phyloP scores from a whole-genome alignment of 805 yeast species.

The Hanseniaspora thailandica region DNA sequence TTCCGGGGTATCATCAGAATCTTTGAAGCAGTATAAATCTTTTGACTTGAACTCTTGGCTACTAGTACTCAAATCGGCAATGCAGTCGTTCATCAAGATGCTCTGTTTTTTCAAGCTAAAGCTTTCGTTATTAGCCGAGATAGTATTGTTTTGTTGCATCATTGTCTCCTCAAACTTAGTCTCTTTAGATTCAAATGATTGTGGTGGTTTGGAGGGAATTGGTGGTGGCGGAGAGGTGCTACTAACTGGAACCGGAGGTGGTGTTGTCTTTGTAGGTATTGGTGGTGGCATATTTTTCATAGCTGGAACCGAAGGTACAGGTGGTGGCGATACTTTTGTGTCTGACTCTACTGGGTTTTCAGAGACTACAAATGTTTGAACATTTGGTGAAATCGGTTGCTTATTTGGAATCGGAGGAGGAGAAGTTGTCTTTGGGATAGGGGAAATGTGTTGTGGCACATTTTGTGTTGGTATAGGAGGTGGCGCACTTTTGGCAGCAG shows the following conservation, averaged over 20 bases:
- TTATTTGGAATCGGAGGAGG: slow-evolving; percentile 14
- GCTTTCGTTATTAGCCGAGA: too few species aligned
- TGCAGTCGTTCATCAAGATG: background rate
- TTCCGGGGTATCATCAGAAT: background rate
- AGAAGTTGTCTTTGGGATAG: background rate
- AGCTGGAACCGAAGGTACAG: background rate
- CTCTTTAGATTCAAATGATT: background rate
- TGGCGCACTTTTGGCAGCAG: slow-evolving; percentile 14
- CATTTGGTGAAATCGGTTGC: slow-evolving; percentile 7
- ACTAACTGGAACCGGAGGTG: slow-evolving; percentile 16
- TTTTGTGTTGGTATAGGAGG: slow-evolving; percentile 11
- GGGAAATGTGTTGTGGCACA: too few species aligned
- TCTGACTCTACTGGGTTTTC: background rate
- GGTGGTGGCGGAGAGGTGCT: slow-evolving; percentile 15
- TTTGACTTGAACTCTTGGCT: background rate
- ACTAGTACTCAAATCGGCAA: background rate
- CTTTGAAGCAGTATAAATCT: background rate
- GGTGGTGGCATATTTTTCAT: slow-evolving; percentile 16
- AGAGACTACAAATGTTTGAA: too few species aligned
- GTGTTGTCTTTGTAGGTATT: background rate
- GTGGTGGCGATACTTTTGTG: background rate
- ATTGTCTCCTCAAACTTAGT: background rate
- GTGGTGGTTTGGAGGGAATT: background rate
- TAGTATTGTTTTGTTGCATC: too few species aligned
- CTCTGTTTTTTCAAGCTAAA: background rate